Evolutionary conservation across 169 alveolate species (phyloP).

Genomic region (Amoebophrya sp.): DNA sequence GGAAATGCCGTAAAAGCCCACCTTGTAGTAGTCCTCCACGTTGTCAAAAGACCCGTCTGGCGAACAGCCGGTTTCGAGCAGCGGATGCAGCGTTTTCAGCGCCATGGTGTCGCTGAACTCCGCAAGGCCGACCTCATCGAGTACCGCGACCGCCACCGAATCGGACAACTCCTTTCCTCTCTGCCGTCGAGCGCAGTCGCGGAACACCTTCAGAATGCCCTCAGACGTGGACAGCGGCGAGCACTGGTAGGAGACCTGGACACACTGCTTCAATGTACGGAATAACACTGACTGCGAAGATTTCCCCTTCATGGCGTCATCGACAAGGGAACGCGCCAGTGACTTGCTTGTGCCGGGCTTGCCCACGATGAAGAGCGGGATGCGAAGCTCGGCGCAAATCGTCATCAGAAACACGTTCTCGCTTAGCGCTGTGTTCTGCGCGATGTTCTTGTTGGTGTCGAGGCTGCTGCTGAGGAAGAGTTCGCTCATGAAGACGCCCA

Average conservation of each 20-base stretch:
- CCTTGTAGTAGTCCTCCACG: background rate
- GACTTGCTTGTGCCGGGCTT: conserved; percentile 2
- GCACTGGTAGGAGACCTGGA: conserved; percentile 24
- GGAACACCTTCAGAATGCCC: conserved; percentile 13
- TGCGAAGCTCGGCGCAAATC: conserved; percentile 10
- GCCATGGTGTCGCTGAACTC: conserved; percentile 25
- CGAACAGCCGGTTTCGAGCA: background rate
- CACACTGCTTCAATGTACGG: background rate
- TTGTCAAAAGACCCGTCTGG: background rate
- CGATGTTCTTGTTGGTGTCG: conserved; percentile 4
- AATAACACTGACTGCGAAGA: background rate
- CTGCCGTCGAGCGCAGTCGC: conserved; percentile 13
- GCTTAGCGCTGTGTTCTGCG: background rate
- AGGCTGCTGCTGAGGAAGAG: background rate
- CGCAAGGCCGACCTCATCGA: conserved; percentile 15
- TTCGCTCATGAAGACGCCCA: background rate
- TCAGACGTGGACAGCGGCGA: conserved; percentile 17
- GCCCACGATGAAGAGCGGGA: conserved; percentile 25
- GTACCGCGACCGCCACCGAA: conserved; percentile 17
- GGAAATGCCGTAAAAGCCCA: conserved; percentile 10
- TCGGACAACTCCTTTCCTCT: background rate
- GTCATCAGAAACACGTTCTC: conserved; percentile 17
- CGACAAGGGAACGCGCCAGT: background rate
- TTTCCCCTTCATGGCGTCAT: background rate
- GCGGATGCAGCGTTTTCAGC: conserved; percentile 14